These are phyloP conservation scores for Dalbergia oliveri DNA, from an alignment of 306 rosid species.

Conservation along the genomic window DNA sequence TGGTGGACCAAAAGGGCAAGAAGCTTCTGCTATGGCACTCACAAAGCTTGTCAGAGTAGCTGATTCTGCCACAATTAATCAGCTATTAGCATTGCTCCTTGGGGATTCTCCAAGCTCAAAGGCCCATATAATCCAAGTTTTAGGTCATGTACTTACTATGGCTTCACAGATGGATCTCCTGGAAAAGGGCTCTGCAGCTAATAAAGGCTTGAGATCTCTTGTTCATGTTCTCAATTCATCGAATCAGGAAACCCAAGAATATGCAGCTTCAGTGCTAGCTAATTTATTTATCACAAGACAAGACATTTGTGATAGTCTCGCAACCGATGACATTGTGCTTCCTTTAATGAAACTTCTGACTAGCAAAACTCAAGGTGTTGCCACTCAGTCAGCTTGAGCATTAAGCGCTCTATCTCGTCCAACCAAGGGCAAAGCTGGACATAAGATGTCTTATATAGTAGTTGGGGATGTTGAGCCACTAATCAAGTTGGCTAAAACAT, in stretches of 20 bases:
- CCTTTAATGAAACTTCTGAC: slow-evolving; percentile 94
- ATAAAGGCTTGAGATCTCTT: slow-evolving; percentile 83
- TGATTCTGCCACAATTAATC: slow-evolving; percentile 94
- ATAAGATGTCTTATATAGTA: slow-evolving; percentile 74
- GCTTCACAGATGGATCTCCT: slow-evolving; percentile 80
- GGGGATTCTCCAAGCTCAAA: slow-evolving; percentile 84
- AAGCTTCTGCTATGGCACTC: slow-evolving; percentile 93
- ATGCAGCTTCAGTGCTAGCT: slow-evolving; percentile 92
- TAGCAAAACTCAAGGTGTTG: slow-evolving; percentile 86
- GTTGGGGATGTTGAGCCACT: slow-evolving; percentile 87
- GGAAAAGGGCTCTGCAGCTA: slow-evolving; percentile 82
- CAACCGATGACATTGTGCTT: slow-evolving; percentile 86
- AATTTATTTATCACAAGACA: slow-evolving; percentile 87
- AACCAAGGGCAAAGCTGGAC: slow-evolving; percentile 66
- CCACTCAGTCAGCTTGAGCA: slow-evolving; percentile 95
- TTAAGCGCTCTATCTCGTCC: slow-evolving; percentile 90
- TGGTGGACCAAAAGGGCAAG: slow-evolving; percentile 88
- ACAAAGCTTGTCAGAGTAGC: slow-evolving; percentile 82
- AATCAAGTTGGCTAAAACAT: slow-evolving; percentile 90
- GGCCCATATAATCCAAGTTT: slow-evolving; percentile 76
- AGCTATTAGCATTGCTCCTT: slow-evolving; percentile 84
- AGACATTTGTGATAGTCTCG: slow-evolving; percentile 90
- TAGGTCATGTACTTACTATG: slow-evolving; percentile 89
- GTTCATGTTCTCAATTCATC: slow-evolving; percentile 86
- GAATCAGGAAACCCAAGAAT: slow-evolving; percentile 85